Conservation (phyloP, 257 asterid species). For the Lycium barbarum region DNA sequence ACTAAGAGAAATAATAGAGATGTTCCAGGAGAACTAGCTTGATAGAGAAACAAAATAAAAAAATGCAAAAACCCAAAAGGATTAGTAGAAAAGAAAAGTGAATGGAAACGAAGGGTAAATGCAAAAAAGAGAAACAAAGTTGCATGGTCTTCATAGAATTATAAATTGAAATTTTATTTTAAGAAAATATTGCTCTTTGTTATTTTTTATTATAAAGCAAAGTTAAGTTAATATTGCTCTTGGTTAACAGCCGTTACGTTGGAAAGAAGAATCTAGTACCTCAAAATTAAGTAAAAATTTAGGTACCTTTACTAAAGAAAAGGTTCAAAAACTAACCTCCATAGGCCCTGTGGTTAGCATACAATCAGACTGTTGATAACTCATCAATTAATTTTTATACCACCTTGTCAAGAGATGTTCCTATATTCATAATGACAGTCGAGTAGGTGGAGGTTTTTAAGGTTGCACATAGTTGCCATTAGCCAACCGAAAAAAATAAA, state of each 20-base stretch:
- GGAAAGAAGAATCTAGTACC: neutral
- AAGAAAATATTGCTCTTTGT: neutral
- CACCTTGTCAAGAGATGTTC: neutral
- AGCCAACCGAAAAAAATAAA: neutral
- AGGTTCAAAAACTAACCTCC: constrained; percentile 1
- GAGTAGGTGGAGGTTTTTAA: constrained; percentile 1
- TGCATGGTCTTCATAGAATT: neutral
- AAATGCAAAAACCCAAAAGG: neutral
- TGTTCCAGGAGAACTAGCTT: neutral
- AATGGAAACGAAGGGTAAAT: neutral
- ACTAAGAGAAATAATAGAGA: neutral
- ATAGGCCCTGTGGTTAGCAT: neutral
- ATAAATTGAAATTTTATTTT: neutral
- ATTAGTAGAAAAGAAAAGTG: neutral
- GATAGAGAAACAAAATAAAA: neutral
- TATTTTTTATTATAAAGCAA: neutral
- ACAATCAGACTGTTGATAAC: neutral
- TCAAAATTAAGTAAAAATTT: constrained; percentile 8
- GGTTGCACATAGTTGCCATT: neutral
- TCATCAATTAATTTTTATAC: neutral
- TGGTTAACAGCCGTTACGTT: neutral
- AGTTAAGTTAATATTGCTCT: constrained; percentile 1
- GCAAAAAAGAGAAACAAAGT: neutral
- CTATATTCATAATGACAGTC: constrained; percentile 12
- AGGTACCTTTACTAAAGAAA: neutral